A percentile compares a stretch with the other conserved stretches of the same genome.
phyloP scores from a whole-genome alignment of 1,284 basidiomycete species.

The Ustilago loliicola region DNA sequence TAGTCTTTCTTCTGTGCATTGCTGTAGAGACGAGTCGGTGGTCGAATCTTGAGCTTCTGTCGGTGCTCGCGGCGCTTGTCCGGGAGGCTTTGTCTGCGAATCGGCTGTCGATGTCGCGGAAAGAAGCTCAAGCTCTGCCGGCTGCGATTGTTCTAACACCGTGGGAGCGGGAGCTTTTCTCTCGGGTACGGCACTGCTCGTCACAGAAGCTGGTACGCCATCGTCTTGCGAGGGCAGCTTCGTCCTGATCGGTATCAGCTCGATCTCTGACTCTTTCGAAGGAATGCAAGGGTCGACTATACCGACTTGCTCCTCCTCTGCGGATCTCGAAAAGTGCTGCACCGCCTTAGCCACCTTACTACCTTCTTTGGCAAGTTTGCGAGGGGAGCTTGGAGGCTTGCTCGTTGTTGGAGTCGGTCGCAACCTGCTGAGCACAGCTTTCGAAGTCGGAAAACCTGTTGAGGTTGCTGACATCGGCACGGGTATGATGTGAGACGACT shows the following conservation, averaged over 20 bases:
- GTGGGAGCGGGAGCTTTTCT: neutral
- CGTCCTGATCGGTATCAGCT: neutral
- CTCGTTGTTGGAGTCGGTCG: slow-evolving; percentile 6
- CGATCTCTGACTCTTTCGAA: neutral
- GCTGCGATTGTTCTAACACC: no score
- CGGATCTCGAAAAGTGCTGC: slow-evolving; percentile 18
- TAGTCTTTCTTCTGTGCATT: neutral
- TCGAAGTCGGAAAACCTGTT: slow-evolving; percentile 6
- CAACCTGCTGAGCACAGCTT: slow-evolving; percentile 4
- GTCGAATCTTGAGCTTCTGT: neutral
- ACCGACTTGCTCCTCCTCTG: neutral
- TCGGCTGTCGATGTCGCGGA: neutral
- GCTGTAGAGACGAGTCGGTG: neutral
- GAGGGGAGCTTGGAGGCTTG: slow-evolving; percentile 5
- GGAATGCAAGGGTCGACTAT: neutral
- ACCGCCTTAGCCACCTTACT: slow-evolving; percentile 30
- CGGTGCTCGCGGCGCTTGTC: neutral
- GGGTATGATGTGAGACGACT: slow-evolving; percentile 39
- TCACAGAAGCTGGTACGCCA: neutral
- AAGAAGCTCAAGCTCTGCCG: neutral
- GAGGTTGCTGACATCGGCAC: slow-evolving; percentile 11
- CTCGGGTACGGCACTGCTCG: neutral
- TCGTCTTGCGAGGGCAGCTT: neutral
- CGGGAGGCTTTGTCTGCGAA: neutral
- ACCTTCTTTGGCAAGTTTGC: neutral